phyloP scores from a whole-genome alignment of 768 basidiomycete species.

The Russula lepida region DNA sequence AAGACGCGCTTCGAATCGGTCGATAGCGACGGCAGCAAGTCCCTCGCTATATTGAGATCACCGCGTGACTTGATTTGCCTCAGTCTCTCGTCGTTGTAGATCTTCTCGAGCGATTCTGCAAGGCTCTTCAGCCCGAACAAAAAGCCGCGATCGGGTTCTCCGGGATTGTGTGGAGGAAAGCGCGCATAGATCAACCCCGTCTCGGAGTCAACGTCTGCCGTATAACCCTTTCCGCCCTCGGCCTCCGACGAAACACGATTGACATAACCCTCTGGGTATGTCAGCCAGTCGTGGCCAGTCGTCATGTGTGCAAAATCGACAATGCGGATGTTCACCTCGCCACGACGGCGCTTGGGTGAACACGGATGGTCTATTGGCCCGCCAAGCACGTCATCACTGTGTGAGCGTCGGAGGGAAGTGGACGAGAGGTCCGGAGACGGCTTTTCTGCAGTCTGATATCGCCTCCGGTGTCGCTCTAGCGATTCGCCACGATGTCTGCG shows the following conservation, averaged over 20 bases:
- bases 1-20: slow-evolving; percentile 76
- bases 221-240: slow-evolving; percentile 62
- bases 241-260: slow-evolving; percentile 36
- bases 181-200: slow-evolving; percentile 83
- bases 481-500: slow-evolving; percentile 73
- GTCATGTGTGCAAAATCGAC: slow-evolving; percentile 99
- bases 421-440: neutral
- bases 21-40: slow-evolving; percentile 54
- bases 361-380: slow-evolving; percentile 59
- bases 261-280: slow-evolving; percentile 44
- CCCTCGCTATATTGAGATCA: slow-evolving; percentile 37
- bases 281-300: slow-evolving; percentile 85
- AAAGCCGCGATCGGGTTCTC: slow-evolving; percentile 90
- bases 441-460: slow-evolving; percentile 11
- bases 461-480: slow-evolving; percentile 42
- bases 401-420: slow-evolving; percentile 51
- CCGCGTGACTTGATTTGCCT: slow-evolving; percentile 54
- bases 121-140: slow-evolving; percentile 83
- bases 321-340: slow-evolving; percentile 91
- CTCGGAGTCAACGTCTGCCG: slow-evolving; percentile 71
- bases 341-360: slow-evolving; percentile 62
- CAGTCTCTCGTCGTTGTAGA: slow-evolving; percentile 83
- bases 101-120: slow-evolving; percentile 63
- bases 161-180: slow-evolving; percentile 88
- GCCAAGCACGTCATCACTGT: slow-evolving; percentile 70